Conservation (phyloP, 345 rosid species). For the Euphorbia tirucalli region DNA sequence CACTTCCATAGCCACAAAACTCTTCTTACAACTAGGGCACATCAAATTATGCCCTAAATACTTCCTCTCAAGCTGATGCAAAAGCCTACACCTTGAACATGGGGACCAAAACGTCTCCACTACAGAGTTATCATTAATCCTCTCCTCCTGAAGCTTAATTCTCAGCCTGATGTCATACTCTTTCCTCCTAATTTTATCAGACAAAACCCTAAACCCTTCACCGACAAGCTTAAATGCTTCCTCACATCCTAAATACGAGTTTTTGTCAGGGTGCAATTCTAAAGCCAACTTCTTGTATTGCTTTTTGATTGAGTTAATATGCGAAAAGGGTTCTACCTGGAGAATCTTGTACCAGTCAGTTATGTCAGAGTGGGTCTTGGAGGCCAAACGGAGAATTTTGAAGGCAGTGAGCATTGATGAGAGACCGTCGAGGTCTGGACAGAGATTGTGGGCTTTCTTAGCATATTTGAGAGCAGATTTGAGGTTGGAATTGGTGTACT, state of each 20-base stretch:
- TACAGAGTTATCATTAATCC: slow-evolving; percentile 24
- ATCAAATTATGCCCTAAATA: slow-evolving; percentile 68
- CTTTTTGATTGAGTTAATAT: slow-evolving; percentile 54
- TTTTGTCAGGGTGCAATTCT: slow-evolving; percentile 77
- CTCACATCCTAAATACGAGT: slow-evolving; percentile 57
- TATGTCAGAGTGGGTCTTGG: slow-evolving; percentile 22
- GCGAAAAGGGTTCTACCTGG: slow-evolving; percentile 87
- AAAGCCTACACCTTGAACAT: slow-evolving; percentile 61
- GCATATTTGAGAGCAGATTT: slow-evolving; percentile 61
- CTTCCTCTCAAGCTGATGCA: slow-evolving; percentile 76
- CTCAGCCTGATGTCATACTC: slow-evolving; percentile 77
- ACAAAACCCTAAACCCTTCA: slow-evolving; percentile 68
- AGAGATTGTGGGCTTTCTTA: slow-evolving; percentile 57
- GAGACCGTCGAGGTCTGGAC: slow-evolving; percentile 54
- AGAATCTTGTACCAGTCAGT: slow-evolving; percentile 74
- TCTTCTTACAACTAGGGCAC: slow-evolving; percentile 68
- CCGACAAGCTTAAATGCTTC: slow-evolving; percentile 87
- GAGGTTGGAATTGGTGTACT: slow-evolving; percentile 45
- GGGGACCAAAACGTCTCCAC: slow-evolving; percentile 57
- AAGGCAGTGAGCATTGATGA: slow-evolving; percentile 67
- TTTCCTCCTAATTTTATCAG: slow-evolving; percentile 60
- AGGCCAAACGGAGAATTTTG: slow-evolving; percentile 47
- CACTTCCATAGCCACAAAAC: slow-evolving; percentile 69
- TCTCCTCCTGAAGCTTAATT: slow-evolving; percentile 66
- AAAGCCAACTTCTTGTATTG: slow-evolving; percentile 75